phyloP scores from a whole-genome alignment of 805 yeast species.

The Candida ascalaphidarum region DNA sequence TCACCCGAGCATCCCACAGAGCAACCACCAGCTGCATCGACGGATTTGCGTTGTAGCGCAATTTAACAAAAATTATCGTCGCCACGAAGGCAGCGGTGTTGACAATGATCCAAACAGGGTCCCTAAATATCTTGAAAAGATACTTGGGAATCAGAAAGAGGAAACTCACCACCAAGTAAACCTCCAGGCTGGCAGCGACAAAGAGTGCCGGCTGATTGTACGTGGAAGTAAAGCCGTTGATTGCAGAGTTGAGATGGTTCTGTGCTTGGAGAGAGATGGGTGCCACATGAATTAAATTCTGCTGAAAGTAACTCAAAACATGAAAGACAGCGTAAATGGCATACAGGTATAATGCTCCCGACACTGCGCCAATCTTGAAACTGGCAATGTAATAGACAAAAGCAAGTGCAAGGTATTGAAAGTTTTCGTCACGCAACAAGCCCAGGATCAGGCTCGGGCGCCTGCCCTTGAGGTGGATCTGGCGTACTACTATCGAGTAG shows the following conservation, averaged over 20 bases:
- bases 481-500: slow-evolving; percentile 54
- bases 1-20: slow-evolving; percentile 36
- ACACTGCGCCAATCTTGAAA: slow-evolving; percentile 22
- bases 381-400: slow-evolving; percentile 18
- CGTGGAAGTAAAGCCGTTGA: slow-evolving; percentile 20
- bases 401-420: slow-evolving; percentile 29
- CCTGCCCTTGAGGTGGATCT: slow-evolving; percentile 39
- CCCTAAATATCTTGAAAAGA: slow-evolving; percentile 13
- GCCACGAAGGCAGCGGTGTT: slow-evolving; percentile 24
- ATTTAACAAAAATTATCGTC: slow-evolving; percentile 23
- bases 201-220: slow-evolving; percentile 28
- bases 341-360: slow-evolving; percentile 31
- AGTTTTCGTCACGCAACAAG: slow-evolving; percentile 31
- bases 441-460: too few relatives aligned
- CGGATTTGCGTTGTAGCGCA: slow-evolving; percentile 24
- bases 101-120: slow-evolving; percentile 19
- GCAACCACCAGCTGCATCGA: slow-evolving; percentile 31
- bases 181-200: slow-evolving; percentile 30
- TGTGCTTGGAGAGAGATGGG: slow-evolving; percentile 25
- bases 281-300: slow-evolving; percentile 16
- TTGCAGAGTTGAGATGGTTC: slow-evolving; percentile 18
- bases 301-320: slow-evolving; percentile 28
- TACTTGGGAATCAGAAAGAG: slow-evolving; percentile 17
- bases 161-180: slow-evolving; percentile 12
- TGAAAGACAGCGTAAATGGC: slow-evolving; percentile 30